A percentile compares a stretch with the other conserved stretches of the same genome.
phyloP scores from a whole-genome alignment of 192 early-diverging fungal genomes.

The Hyaloraphidium curvatum region DNA sequence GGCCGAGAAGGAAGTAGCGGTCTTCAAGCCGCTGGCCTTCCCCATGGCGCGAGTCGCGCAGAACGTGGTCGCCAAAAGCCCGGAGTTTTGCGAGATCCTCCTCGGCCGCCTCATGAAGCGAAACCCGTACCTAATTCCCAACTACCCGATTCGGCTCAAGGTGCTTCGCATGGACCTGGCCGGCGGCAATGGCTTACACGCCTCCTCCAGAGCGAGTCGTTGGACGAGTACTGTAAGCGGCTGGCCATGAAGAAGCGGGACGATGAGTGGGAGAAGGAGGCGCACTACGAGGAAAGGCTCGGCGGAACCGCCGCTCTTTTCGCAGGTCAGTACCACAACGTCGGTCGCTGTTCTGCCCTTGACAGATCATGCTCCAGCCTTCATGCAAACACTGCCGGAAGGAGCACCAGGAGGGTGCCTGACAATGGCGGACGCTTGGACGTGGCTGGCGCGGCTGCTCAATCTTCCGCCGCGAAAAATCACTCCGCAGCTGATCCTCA shows the following conservation, averaged over 20 bases:
- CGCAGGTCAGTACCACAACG: conserved; percentile 29
- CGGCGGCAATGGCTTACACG: neutral
- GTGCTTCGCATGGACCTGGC: conserved; percentile 15
- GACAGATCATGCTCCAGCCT: neutral
- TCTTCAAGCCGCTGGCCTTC: conserved; percentile 33
- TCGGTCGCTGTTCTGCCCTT: conserved; percentile 9
- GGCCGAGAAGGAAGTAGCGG: conserved; percentile 44
- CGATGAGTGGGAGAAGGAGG: conserved; percentile 28
- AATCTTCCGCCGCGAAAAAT: conserved; percentile 47
- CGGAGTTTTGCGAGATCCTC: conserved; percentile 33
- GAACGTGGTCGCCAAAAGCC: conserved; percentile 30
- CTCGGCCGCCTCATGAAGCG: conserved; percentile 43
- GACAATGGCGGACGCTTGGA: conserved; percentile 41
- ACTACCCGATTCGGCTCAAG: conserved; percentile 23
- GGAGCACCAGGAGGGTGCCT: conserved; percentile 8
- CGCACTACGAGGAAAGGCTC: conserved; percentile 43
- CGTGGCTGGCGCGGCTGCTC: conserved; percentile 44
- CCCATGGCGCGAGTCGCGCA: conserved; percentile 43
- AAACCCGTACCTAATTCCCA: conserved; percentile 49
- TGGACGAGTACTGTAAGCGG: conserved; percentile 15
- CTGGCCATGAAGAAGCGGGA: conserved; percentile 14
- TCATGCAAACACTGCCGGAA: neutral
- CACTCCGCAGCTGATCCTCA: conserved; percentile 34
- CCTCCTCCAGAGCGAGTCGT: conserved; percentile 17
- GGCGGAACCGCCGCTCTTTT: conserved; percentile 45